Conservation (phyloP, 768 basidiomycete species). For the Saitozyma sp. region DNA sequence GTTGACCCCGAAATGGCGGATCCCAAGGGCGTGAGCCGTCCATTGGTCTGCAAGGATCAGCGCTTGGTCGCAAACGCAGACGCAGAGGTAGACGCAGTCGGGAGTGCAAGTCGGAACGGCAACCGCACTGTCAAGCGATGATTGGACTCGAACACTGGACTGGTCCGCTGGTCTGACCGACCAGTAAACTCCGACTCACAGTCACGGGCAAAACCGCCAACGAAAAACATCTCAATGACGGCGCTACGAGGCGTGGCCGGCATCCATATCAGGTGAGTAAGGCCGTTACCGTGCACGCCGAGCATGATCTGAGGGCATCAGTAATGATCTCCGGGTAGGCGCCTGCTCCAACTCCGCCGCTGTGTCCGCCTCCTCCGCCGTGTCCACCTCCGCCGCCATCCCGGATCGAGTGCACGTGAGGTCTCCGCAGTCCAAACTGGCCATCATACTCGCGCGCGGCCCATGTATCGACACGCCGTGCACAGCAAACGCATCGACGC, state of each 20-base stretch:
- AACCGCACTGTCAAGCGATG: too few species aligned
- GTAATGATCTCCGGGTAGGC: neutral
- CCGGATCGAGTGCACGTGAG: too few species aligned
- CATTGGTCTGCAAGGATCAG: conserved; percentile 41
- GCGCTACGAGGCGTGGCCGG: conserved; percentile 75
- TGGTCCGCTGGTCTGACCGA: neutral
- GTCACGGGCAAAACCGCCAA: conserved; percentile 78
- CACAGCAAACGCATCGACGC: neutral
- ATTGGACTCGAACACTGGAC: neutral
- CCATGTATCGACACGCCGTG: too few species aligned
- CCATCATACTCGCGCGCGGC: too few species aligned
- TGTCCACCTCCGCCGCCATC: neutral
- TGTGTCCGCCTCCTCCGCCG: neutral
- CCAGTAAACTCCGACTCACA: conserved; percentile 60
- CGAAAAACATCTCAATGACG: conserved; percentile 89
- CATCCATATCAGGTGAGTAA: conserved; percentile 91
- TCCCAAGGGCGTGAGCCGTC: conserved; percentile 50
- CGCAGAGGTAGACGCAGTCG: neutral
- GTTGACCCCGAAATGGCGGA: conserved; percentile 48
- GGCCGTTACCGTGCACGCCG: conserved; percentile 89
- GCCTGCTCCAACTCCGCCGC: neutral
- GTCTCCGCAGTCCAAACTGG: too few species aligned
- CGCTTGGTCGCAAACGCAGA: neutral
- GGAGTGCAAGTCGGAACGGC: neutral
- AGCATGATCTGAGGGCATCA: conserved; percentile 70